Evolutionary conservation across 768 basidiomycete genomes (phyloP), one percentile per base, ranked within the genome.

Genomic region (Tricholoma saponaceum): DNA sequence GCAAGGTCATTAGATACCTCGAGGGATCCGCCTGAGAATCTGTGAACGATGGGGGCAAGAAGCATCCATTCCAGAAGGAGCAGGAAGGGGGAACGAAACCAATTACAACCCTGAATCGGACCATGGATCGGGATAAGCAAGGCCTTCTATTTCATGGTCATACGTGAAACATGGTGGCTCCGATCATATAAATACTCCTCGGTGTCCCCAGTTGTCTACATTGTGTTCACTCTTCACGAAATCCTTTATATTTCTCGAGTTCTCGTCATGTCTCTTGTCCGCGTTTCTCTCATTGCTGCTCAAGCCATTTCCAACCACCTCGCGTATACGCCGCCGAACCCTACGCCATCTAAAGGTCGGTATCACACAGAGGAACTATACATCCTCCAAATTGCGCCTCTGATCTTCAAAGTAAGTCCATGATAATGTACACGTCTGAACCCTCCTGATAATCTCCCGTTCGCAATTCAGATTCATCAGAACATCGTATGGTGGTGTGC

Each of bases 251-350:
- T 46, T 46, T 25, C 0, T 3, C 35, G 13, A 25, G 51, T 41
- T 25, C 25, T 8, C 39, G 23, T 23, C 39, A 80, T 81, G 80
- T 72, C 75, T 47, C 62, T 77, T 53, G 44, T 71, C 51, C 74
- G 81, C 28, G 67, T 77, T 23, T 57, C 67, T 13, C 74, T 82
- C 57, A 67, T 78, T 62, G 61, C 69, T 30, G 55, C 73, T 35
- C 79, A 82, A 58, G 77, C 77, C 20, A 30, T 71, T 46, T 70
- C 68, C 69, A 78, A 80, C 60, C 74, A 80, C 54, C 59, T 71
- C 5, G 81, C 81, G 3, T 78, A 71, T 62, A 76, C 75, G 3
- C 79, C 81, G 0, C 81, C 81, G 1, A 79, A 81, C 62, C 79
- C 76, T 23, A 79, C 81, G 0, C 76, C 74, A 5, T 52, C 64